These are phyloP conservation scores for Oehlia diaphana DNA, from an alignment of 192 early-diverging fungal species.

Conservation along the genomic window DNA sequence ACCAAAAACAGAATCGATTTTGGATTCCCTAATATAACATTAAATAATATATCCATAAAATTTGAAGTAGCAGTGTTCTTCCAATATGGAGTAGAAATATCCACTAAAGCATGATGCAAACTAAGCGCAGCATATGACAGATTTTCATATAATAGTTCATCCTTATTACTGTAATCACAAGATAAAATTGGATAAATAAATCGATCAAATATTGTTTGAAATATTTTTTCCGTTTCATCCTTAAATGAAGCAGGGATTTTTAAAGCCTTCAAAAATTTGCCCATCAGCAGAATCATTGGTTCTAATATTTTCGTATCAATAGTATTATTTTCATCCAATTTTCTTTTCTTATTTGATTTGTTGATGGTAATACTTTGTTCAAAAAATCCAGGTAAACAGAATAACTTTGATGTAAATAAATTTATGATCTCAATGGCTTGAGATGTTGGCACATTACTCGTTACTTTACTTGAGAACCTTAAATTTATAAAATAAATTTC, in stretches of 20 bases:
- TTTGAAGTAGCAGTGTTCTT: not conserved
- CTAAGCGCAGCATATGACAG: not conserved
- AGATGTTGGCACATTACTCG: not conserved
- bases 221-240: not conserved
- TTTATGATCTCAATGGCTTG: constrained; percentile 4
- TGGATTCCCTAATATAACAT: not conserved
- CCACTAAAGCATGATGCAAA: constrained; percentile 15
- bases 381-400: not conserved
- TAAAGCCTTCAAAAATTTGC: constrained; percentile 10
- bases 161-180: not conserved
- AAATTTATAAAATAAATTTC: not conserved
- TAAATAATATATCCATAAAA: not conserved
- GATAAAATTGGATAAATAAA: constrained; percentile 2
- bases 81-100: constrained; percentile 17
- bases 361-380: not conserved
- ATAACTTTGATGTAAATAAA: not conserved
- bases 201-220: not conserved
- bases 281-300: not conserved
- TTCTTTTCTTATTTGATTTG: constrained; percentile 12
- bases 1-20: constrained; percentile 7
- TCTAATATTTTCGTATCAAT: not conserved
- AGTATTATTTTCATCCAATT: not conserved
- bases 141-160: not conserved
- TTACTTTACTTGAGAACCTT: constrained; percentile 19
- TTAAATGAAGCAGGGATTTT: not conserved